Conservation (phyloP, 495 filamentous ascomycete species). For the Choiromyces venosus region DNA sequence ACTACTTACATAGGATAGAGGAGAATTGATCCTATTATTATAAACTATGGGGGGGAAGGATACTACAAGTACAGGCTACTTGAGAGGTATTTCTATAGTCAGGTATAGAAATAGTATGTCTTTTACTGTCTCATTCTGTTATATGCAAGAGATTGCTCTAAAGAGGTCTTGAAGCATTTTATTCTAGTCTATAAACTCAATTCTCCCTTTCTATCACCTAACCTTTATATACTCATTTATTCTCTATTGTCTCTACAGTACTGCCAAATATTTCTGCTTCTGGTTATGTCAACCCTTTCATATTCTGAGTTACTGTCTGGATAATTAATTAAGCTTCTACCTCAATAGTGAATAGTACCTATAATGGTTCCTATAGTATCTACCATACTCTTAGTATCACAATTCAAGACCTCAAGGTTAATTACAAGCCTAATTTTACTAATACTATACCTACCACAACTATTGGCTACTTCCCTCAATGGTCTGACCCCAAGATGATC, state of each 20-base stretch:
- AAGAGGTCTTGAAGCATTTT: background rate
- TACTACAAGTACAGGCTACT: slow-evolving; percentile 73
- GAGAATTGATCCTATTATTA: slow-evolving; percentile 80
- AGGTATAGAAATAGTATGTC: slow-evolving; percentile 75
- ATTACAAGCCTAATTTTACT: slow-evolving; percentile 88
- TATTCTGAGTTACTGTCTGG: slow-evolving; percentile 10
- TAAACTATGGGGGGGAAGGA: slow-evolving; percentile 82
- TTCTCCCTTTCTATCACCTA: slow-evolving; percentile 2
- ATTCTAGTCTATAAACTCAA: background rate
- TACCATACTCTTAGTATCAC: slow-evolving; percentile 94
- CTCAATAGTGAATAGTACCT: slow-evolving; percentile 60
- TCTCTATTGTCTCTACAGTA: slow-evolving; percentile 13
- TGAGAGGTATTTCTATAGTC: slow-evolving; percentile 65
- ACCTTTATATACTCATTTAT: background rate
- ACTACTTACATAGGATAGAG: slow-evolving; percentile 88
- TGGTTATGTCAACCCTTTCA: no score
- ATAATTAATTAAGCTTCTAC: slow-evolving; percentile 30
- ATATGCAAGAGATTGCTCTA: background rate
- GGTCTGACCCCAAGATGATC: slow-evolving; percentile 88
- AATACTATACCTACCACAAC: slow-evolving; percentile 87
- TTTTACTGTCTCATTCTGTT: background rate
- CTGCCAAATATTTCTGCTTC: slow-evolving; percentile 8
- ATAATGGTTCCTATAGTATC: slow-evolving; percentile 92
- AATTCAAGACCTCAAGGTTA: slow-evolving; percentile 72
- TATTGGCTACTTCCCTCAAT: slow-evolving; percentile 82